Conservation (phyloP, 225 moss, liverwort and hornwort species). For the Climacium dendroides region DNA sequence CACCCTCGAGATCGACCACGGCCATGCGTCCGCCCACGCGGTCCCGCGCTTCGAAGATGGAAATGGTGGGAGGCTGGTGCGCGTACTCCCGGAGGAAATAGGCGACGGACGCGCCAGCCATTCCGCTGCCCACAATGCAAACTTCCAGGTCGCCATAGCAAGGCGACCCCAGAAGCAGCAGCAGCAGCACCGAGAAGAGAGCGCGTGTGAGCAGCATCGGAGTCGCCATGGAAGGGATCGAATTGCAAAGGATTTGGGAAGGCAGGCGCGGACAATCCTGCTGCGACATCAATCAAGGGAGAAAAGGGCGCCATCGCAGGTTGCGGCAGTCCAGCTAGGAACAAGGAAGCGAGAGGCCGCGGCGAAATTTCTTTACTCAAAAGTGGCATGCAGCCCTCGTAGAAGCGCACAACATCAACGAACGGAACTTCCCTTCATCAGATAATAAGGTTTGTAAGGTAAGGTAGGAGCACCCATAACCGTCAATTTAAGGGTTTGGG, state of each 20-base stretch:
- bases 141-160: slow-evolving; percentile 20
- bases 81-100: slow-evolving; percentile 53
- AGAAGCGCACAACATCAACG: background rate
- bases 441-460: too few relatives aligned
- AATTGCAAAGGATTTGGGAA: background rate
- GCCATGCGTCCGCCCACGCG: slow-evolving; percentile 79
- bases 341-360: background rate
- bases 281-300: background rate
- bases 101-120: slow-evolving; percentile 67
- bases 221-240: background rate
- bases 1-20: slow-evolving; percentile 69
- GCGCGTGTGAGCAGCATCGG: background rate
- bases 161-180: background rate
- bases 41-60: slow-evolving; percentile 49
- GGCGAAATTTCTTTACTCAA: background rate
- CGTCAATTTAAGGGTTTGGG: too few relatives aligned
- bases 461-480: too few relatives aligned
- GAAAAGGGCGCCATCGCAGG: background rate
- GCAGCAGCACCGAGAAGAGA: background rate
- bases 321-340: background rate
- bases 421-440: too few relatives aligned
- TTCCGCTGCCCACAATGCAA: slow-evolving; percentile 90
- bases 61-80: slow-evolving; percentile 21
- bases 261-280: background rate
- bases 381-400: too few relatives aligned